Evolutionary conservation across 1,284 basidiomycete genomes (phyloP).

Genomic region (Coniferiporia sulphurascens): DNA sequence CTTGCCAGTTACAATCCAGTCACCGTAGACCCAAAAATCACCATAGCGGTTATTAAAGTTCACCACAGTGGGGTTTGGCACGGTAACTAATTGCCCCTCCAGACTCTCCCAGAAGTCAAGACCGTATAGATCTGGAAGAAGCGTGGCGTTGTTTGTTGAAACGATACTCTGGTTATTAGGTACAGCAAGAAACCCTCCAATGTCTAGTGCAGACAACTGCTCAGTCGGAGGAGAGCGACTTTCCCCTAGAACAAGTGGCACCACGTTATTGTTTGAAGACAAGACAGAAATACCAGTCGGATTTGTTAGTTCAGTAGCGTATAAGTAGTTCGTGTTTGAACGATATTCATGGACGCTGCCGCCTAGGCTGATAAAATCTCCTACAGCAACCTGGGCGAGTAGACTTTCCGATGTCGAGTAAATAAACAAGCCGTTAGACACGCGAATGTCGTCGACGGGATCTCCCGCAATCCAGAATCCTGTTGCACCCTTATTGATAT

Average conservation of each 20-base stretch:
- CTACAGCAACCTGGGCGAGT: slow-evolving; percentile 26
- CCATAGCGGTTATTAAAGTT: slow-evolving; percentile 51
- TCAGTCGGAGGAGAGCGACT: slow-evolving; percentile 52
- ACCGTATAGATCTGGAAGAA: slow-evolving; percentile 42
- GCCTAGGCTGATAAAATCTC: slow-evolving; percentile 45
- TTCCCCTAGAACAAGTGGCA: slow-evolving; percentile 45
- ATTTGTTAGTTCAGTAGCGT: slow-evolving; percentile 43
- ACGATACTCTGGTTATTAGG: slow-evolving; percentile 53
- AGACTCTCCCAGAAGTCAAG: slow-evolving; percentile 65
- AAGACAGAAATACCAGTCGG: slow-evolving; percentile 41
- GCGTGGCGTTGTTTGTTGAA: slow-evolving; percentile 40
- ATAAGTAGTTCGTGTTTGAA: slow-evolving; percentile 42
- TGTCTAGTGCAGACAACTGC: slow-evolving; percentile 43
- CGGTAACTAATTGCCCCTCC: slow-evolving; percentile 53
- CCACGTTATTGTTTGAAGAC: slow-evolving; percentile 43
- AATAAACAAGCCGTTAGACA: slow-evolving; percentile 50
- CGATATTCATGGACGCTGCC: slow-evolving; percentile 49
- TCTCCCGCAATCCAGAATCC: slow-evolving; percentile 54
- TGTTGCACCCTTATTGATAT: slow-evolving; percentile 34
- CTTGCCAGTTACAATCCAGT: slow-evolving; percentile 52
- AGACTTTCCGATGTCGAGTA: slow-evolving; percentile 39
- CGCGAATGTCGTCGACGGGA: slow-evolving; percentile 38
- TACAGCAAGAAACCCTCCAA: slow-evolving; percentile 50
- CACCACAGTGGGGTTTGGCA: slow-evolving; percentile 44
- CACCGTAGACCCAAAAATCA: slow-evolving; percentile 56